Evolutionary conservation across 2,329 filamentous ascomycete species (phyloP).

Genomic region (Stachybotrys chlorohalonatus): DNA sequence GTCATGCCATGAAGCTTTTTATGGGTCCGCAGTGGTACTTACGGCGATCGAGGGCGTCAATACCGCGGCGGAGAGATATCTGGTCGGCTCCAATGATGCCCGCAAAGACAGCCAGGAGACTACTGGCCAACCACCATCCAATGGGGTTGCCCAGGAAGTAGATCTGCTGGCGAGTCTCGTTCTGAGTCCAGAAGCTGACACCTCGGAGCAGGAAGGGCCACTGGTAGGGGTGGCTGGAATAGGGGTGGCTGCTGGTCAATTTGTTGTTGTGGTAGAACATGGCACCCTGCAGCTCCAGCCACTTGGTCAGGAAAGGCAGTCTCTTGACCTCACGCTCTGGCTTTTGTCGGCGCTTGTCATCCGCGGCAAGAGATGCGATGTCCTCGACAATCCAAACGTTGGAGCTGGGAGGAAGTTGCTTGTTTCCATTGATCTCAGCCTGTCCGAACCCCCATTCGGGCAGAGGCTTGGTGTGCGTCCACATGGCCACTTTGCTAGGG

Average conservation of each 20-base stretch:
- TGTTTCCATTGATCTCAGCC: slow-evolving; percentile 99
- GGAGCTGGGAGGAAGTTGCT: slow-evolving; percentile 80
- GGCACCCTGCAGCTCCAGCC: slow-evolving; percentile 88
- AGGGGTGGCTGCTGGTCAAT: slow-evolving; percentile 92
- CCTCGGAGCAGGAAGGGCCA: slow-evolving; percentile 97
- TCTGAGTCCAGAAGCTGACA: slow-evolving; percentile 99
- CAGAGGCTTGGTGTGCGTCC: slow-evolving; percentile 92
- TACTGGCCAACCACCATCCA: slow-evolving; percentile 95
- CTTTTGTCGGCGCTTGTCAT: slow-evolving; percentile 66
- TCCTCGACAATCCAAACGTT: slow-evolving; percentile 95
- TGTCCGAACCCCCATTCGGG: slow-evolving; percentile 97
- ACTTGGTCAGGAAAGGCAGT: slow-evolving; percentile 85
- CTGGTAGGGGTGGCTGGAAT: slow-evolving; percentile 87
- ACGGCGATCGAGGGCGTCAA: slow-evolving; percentile 91
- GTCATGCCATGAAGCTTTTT: not conserved
- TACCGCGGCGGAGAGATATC: slow-evolving; percentile 80
- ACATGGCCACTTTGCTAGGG: slow-evolving; percentile 96
- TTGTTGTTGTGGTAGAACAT: slow-evolving; percentile 99
- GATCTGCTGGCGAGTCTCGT: slow-evolving; percentile 89
- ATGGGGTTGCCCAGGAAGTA: slow-evolving; percentile 97
- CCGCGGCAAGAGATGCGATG: slow-evolving; percentile 66
- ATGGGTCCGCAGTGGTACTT: slow-evolving; percentile 36
- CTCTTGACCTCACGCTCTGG: slow-evolving; percentile 71
- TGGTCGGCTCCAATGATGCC: slow-evolving; percentile 91
- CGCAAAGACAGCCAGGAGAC: slow-evolving; percentile 83